Evolutionary conservation across 768 basidiomycete genomes (phyloP), one percentile per base, ranked within the genome.

Genomic region (Termitomyces sp.): DNA sequence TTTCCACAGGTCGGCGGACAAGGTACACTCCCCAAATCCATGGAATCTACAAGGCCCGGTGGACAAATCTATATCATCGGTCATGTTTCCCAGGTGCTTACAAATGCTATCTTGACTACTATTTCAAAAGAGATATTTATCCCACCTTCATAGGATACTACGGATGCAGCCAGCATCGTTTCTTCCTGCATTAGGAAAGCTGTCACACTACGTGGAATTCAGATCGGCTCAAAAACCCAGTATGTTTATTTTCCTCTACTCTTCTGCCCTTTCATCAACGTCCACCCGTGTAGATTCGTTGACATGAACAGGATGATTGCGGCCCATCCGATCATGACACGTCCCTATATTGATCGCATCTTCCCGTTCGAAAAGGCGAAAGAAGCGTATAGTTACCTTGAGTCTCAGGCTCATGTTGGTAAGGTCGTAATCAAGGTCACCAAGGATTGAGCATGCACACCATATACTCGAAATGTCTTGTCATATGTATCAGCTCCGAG

Each of bases 181-280:
- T 53, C 66, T 20, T 55, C 55, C 7, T 64, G 72, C 15, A 76
- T 85, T 28, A 62, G 39, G 46, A 79, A 73, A 60, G 73, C 72
- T 2, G 69, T 80, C 36, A 66, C 63, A 22, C 58, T 85, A 37
- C 78, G 81, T 5, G 84, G 85, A 4, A 75, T 86, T 28, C 72
- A 79, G 34, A 73, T 85, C 2, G 85, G 84, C 33, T 81, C 81
- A 12, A 75, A 83, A n/a, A 70, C 76, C n/a, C 82, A 84, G 81
- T 83, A 63, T 46, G 81, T 70, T 33, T 24, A 24, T 2, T 10
- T 53, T n/a, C n/a, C 7, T 50, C 20, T 2, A 12, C 24, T 0
- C 18, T 26, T 47, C 5, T 1, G n/a, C 13, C 3, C 5, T 26
- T 26, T 13, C 7, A 16, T 29, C 20, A 18, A 26, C 37, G 4